Conservation (phyloP, 2,329 filamentous ascomycete genomes). For the Coniochaeta sp. region DNA sequence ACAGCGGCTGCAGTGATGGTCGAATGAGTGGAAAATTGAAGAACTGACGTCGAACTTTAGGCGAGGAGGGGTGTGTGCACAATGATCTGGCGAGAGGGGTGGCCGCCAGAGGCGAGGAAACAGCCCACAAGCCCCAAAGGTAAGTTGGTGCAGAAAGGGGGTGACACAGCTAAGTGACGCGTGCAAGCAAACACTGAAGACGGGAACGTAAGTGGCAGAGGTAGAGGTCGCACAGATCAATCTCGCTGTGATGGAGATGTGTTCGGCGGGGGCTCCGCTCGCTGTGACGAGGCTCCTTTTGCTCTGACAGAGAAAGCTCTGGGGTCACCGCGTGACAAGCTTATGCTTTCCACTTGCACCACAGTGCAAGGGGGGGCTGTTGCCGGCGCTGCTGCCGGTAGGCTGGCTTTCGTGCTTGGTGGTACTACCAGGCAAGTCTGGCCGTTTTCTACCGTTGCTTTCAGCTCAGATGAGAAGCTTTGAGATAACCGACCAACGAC, state of each 20-base stretch:
- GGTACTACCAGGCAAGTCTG: background rate
- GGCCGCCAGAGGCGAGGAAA: background rate
- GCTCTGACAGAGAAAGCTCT: background rate
- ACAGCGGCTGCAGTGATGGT: background rate
- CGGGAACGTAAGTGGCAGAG: background rate
- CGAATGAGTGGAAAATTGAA: background rate
- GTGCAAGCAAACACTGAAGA: background rate
- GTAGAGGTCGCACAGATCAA: background rate
- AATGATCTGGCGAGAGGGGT: background rate
- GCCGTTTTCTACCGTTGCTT: background rate
- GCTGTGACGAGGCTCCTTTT: background rate
- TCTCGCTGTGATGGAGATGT: background rate
- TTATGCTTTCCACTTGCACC: background rate
- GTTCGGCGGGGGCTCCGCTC: background rate
- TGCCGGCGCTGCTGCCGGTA: background rate
- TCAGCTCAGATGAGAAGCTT: background rate
- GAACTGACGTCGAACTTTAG: background rate
- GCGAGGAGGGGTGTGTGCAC: background rate
- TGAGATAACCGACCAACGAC: background rate
- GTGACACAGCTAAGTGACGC: background rate
- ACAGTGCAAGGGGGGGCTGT: background rate
- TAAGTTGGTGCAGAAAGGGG: background rate
- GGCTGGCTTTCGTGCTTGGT: background rate
- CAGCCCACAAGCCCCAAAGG: background rate
- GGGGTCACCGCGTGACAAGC: background rate